A percentile compares a stretch with the other conserved stretches of the same genome.
phyloP scores from a whole-genome alignment of 768 basidiomycete genomes.

The Strobilomyces dryophilus region DNA sequence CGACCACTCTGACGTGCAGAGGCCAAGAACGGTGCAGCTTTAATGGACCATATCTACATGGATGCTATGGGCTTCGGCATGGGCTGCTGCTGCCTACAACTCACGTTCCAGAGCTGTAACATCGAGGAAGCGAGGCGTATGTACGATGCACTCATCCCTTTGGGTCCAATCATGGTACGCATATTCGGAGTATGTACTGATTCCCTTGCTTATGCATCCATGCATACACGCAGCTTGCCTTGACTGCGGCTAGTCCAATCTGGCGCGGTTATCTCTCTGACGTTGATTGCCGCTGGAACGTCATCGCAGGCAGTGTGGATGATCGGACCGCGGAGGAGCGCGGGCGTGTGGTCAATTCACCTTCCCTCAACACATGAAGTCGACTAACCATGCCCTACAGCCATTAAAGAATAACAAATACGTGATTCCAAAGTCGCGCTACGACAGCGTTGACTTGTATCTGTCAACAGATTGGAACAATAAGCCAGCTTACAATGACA shows the following conservation, averaged over 20 bases:
- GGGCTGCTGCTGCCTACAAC: conserved; percentile 97
- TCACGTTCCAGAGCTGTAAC: conserved; percentile 97
- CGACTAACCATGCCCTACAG: conserved; percentile 36
- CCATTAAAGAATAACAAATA: conserved; percentile 72
- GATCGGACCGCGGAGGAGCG: conserved; percentile 96
- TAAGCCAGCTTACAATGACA: conserved; percentile 93
- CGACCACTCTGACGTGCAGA: conserved; percentile 41
- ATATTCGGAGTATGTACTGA: background rate
- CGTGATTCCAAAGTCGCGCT: conserved; percentile 92
- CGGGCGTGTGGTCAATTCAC: conserved; percentile 61
- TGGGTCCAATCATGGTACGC: conserved; percentile 90
- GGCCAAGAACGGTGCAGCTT: conserved; percentile 85
- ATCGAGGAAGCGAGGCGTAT: conserved; percentile 86
- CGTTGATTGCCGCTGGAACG: conserved; percentile 98
- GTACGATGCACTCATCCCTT: conserved; percentile 94
- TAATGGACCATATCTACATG: conserved; percentile 90
- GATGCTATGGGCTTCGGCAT: conserved; percentile 99
- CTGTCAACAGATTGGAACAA: conserved; percentile 85
- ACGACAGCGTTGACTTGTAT: conserved; percentile 94
- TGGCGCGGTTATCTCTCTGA: conserved; percentile 95
- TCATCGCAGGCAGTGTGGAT: conserved; percentile 97
- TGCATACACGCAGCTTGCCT: conserved; percentile 64
- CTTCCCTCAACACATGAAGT: conserved; percentile 6
- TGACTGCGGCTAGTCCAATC: conserved; percentile 91
- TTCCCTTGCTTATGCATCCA: conserved; percentile 1